Evolutionary conservation across 148 eudicot genomes (phyloP), one percentile per base, ranked within the genome.

Genomic region (Arctostaphylos glauca): DNA sequence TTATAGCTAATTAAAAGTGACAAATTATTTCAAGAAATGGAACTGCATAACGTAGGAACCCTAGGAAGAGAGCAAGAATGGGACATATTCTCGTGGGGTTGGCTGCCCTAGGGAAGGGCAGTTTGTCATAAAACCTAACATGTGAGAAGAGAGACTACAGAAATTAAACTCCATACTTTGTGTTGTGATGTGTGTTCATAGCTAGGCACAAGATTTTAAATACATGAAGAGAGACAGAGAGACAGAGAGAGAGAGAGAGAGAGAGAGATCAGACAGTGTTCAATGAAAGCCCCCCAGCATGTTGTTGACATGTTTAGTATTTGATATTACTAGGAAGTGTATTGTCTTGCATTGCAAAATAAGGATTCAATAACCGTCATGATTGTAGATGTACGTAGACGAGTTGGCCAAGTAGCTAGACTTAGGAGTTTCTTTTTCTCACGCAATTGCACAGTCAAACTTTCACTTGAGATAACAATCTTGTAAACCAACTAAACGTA

Each of bases 1-100:
- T 9, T 9, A 66, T 66, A 1, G 71, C 71, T 43, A 25, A 12
- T 66, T 31, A 31, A 31, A 31, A 31, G 38, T 31, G 5, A 25
- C 31, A 66, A 5, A 23, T 59, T 66, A 66, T 25, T 60, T 23
- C 16, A 66, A 25, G 44, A 66, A 12, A 66, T 66, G 71, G 71
- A 66, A 25, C 16, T 16, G 71, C 71, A 66, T 66, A 66, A 66
- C 71, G 71, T 25, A 66, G 71, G 71, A 66, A 66, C 71, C 44
- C 71, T 66, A 16, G 71, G 15, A 10, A 25, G 44, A 66, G 16
- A 66, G 71, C 44, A 66, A 12, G 71, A 25, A 66, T 66, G 44
- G 71, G 71, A 66, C 71, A 66, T 66, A 4, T 23, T 66, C 44
- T 66, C 71, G 71, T 66, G 71, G 44, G 71, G 43, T 66, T 66